Evolutionary conservation across 805 yeast genomes (phyloP), one percentile per base, ranked within the genome.

Genomic region (Sugiyamaella lignohabitans): DNA sequence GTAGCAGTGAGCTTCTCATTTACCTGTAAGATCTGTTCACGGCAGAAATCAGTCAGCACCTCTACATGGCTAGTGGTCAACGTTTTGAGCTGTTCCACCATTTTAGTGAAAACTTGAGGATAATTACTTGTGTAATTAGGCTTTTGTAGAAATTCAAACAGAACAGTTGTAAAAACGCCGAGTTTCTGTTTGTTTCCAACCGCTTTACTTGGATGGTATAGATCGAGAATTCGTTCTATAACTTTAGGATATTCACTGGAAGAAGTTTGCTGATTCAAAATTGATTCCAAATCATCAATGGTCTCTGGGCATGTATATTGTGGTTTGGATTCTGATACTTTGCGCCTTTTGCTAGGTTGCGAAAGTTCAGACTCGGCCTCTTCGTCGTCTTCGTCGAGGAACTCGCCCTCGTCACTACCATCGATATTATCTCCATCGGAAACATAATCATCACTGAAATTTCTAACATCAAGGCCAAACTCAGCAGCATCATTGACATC

Each of bases 171-270:
- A 58, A 89, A 83, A 2, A 54, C 59, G 20, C 82, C 84, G 53
- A 85, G 66, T 57, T 76, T 81, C 50, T 80, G 84, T 59, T 86
- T 87, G 63, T 91, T 88, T 2, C 95, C 97, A 46, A 72, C 76
- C 2, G 85, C 87, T 45, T 85, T 70, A 52, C 82, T 79, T 11
- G 97, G 95, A 52, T 84, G 87, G 63, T 82, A 79, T 0, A 70
- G 60, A 43, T 72, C 73, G 47, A 85, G 65, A 37, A 88, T 74
- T 47, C 74, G 73, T 43, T 75, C 74, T 22, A 86, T 70, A 38
- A 55, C 52, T 8, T 16, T 6, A 11, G 38, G 38, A 35, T 35
- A 35, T 8, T 35, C 35, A 18, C 24, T n/a, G 14, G 14, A 8
- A 27, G 32, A 27, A n/a, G n/a, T n/a, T 27, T 27, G 8, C 11